Conservation (phyloP, 371 early-diverging fungal species). For the Actinomortierella ambigua region DNA sequence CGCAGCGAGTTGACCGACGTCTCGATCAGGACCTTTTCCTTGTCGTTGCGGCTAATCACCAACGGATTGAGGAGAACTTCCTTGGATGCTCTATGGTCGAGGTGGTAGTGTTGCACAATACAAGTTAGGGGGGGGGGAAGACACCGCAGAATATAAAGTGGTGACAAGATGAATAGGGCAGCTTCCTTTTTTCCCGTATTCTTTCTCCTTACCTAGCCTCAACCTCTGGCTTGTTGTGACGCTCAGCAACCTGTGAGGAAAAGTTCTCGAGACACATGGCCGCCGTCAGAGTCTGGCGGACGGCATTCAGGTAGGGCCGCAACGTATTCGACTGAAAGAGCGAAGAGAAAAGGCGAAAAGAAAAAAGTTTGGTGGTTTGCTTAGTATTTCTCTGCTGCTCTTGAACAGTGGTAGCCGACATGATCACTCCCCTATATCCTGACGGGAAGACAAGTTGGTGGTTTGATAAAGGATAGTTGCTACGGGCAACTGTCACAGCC, state of each 20-base stretch:
- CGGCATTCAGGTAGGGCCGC: slow-evolving; percentile 94
- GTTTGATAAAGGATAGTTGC: too few relatives aligned
- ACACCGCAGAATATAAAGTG: too few relatives aligned
- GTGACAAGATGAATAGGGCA: background rate
- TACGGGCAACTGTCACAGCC: too few relatives aligned
- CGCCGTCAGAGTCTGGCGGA: slow-evolving; percentile 92
- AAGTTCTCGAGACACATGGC: slow-evolving; percentile 97
- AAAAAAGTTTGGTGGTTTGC: too few relatives aligned
- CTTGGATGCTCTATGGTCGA: slow-evolving; percentile 60
- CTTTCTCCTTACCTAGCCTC: slow-evolving; percentile 78
- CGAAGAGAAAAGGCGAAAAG: background rate
- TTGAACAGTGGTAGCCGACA: too few relatives aligned
- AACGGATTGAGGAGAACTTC: slow-evolving; percentile 92
- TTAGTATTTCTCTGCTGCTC: too few relatives aligned
- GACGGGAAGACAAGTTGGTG: too few relatives aligned
- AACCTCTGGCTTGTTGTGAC: slow-evolving; percentile 98
- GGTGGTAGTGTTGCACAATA: too few relatives aligned
- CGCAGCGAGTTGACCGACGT: slow-evolving; percentile 94
- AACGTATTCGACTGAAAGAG: slow-evolving; percentile 94
- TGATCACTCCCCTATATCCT: too few relatives aligned
- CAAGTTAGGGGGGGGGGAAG: too few relatives aligned
- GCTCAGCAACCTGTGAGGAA: slow-evolving; percentile 94
- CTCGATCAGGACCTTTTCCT: slow-evolving; percentile 94
- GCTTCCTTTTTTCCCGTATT: background rate
- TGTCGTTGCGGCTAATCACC: slow-evolving; percentile 91